These are phyloP conservation scores for Inosperma sp. DNA, from an alignment of 768 basidiomycete genomes.

Conservation along the genomic window DNA sequence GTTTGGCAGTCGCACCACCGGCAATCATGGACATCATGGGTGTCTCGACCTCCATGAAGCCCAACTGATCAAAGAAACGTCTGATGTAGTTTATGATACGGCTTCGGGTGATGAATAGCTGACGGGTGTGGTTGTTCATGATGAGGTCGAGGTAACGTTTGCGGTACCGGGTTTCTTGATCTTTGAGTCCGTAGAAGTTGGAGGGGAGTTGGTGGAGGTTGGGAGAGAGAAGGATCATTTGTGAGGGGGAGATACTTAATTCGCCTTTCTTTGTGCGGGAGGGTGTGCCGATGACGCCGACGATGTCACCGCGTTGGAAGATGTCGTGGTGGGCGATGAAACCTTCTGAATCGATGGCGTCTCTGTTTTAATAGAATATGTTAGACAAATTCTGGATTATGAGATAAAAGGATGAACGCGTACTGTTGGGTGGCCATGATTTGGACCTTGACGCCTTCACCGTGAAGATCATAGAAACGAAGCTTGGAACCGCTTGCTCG, in stretches of 20 bases:
- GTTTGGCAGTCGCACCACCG: conserved; percentile 97
- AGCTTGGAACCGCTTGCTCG: conserved; percentile 79
- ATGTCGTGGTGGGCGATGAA: conserved; percentile 75
- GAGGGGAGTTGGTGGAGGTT: conserved; percentile 96
- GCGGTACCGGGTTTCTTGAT: conserved; percentile 95
- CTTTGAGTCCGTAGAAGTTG: conserved; percentile 89
- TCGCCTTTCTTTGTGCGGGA: conserved; percentile 95
- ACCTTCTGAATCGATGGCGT: conserved; percentile 54
- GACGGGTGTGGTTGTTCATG: conserved; percentile 83
- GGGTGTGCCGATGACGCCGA: conserved; percentile 86
- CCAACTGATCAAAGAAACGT: conserved; percentile 81
- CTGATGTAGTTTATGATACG: conserved; percentile 91
- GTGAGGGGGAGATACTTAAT: conserved; percentile 78
- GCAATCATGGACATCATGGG: conserved; percentile 97
- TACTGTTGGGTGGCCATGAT: conserved; percentile 88
- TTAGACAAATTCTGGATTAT: neutral
- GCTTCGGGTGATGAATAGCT: conserved; percentile 86
- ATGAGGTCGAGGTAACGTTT: conserved; percentile 99
- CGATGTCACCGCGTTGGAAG: conserved; percentile 94
- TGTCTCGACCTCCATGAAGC: conserved; percentile 98
- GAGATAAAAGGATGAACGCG: conserved; percentile 24
- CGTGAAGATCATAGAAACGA: conserved; percentile 89
- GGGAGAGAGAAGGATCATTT: conserved; percentile 86
- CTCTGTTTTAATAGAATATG: conserved; percentile 43
- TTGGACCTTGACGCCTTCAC: conserved; percentile 90